Evolutionary conservation across 306 rosid genomes (phyloP).

Genomic region (Prunus salicina): DNA sequence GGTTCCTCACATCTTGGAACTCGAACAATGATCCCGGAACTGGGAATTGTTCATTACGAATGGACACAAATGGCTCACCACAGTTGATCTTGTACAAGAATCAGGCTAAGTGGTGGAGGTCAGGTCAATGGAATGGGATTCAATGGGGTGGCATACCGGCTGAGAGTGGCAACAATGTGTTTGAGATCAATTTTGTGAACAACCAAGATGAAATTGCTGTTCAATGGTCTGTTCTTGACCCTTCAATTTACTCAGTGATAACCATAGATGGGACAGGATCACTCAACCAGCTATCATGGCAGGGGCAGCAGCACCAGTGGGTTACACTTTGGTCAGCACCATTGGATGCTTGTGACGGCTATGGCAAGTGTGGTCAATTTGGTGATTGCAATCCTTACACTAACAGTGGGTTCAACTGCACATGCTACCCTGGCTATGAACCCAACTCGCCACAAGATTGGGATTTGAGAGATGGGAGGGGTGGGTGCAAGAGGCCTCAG

Average conservation of each 20-base stretch:
- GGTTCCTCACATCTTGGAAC: constrained; percentile 26
- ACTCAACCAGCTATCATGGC: constrained; percentile 35
- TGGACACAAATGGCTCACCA: constrained; percentile 36
- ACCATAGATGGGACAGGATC: constrained; percentile 30
- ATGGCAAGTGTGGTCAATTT: constrained; percentile 45
- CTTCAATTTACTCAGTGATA: constrained; percentile 12
- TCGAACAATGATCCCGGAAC: constrained; percentile 50
- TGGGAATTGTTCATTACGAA: constrained; percentile 19
- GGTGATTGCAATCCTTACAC: constrained; percentile 45
- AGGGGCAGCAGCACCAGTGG: constrained; percentile 36
- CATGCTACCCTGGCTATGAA: constrained; percentile 62
- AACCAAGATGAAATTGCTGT: constrained; percentile 13
- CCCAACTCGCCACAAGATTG: constrained; percentile 41
- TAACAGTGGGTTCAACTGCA: constrained; percentile 33
- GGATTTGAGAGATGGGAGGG: constrained; percentile 44
- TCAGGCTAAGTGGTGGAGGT: constrained; percentile 29
- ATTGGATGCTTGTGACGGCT: constrained; percentile 43
- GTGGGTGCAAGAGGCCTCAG: constrained; percentile 52
- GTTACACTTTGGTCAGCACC: constrained; percentile 41
- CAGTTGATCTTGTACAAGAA: constrained; percentile 32
- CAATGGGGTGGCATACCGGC: constrained; percentile 40
- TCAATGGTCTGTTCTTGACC: constrained; percentile 11
- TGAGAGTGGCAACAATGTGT: neutral
- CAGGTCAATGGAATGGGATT: constrained; percentile 40
- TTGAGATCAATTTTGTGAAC: constrained; percentile 18